phyloP scores from a whole-genome alignment of 2,329 filamentous ascomycete species.

The Xylariaceae sp. region DNA sequence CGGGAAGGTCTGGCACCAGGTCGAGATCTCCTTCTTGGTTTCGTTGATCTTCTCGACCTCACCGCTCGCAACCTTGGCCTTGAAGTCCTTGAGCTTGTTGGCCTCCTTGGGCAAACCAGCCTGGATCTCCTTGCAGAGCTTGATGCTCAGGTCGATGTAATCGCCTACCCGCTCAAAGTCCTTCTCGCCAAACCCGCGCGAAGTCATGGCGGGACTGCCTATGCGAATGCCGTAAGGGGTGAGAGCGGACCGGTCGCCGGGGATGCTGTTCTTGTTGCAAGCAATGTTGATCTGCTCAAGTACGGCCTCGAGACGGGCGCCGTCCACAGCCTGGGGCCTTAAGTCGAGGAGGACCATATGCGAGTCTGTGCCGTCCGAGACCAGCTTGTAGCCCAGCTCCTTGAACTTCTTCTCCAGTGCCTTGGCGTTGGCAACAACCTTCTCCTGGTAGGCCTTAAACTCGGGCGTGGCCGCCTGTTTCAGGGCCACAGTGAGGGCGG shows the following conservation, averaged over 20 bases:
- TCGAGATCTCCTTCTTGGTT: constrained; percentile 81
- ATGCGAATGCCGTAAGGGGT: constrained; percentile 93
- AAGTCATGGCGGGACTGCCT: constrained; percentile 95
- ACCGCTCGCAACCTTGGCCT: constrained; percentile 76
- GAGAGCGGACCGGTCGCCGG: constrained; percentile 93
- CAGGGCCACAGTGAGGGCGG: constrained; percentile 85
- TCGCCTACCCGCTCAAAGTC: constrained; percentile 85
- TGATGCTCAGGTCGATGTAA: constrained; percentile 86
- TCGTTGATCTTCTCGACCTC: constrained; percentile 74
- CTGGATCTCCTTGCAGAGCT: constrained; percentile 86
- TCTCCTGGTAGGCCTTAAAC: constrained; percentile 89
- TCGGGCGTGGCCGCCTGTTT: constrained; percentile 88
- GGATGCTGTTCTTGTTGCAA: constrained; percentile 99
- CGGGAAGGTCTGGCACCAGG: constrained; percentile 85
- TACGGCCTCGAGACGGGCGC: constrained; percentile 89
- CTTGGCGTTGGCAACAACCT: constrained; percentile 90
- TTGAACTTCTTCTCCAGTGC: constrained; percentile 78
- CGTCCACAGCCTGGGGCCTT: constrained; percentile 78
- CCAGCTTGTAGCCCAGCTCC: constrained; percentile 85
- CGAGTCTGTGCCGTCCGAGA: constrained; percentile 92
- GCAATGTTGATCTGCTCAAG: constrained; percentile 98
- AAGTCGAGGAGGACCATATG: constrained; percentile 96
- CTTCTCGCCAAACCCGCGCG: constrained; percentile 81
- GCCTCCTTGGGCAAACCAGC: constrained; percentile 81
- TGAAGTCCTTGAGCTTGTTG: constrained; percentile 99